A percentile compares a stretch with the other conserved stretches of the same genome.
phyloP scores from a whole-genome alignment of 2,329 filamentous ascomycete genomes.

The Hypoxylon sp. region DNA sequence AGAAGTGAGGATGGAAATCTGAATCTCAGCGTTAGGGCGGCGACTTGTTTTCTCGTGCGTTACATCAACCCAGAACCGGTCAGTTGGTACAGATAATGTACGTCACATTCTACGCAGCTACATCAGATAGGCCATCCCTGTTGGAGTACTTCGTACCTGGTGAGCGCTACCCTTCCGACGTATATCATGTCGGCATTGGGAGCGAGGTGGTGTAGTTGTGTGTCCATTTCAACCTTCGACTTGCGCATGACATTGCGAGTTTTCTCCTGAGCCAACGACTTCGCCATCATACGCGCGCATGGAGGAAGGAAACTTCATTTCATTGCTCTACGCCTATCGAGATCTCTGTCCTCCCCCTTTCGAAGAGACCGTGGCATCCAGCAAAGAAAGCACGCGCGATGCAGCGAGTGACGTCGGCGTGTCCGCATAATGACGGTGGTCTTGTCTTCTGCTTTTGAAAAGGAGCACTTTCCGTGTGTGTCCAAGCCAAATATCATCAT shows the following conservation, averaged over 20 bases:
- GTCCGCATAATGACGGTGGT: conserved; percentile 20
- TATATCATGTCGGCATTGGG: conserved; percentile 11
- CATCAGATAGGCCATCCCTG: background rate
- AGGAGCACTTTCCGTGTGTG: background rate
- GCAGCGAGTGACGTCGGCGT: conserved; percentile 23
- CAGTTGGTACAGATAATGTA: conserved; percentile 15
- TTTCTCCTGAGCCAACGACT: background rate
- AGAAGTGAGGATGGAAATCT: background rate
- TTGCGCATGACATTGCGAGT: background rate
- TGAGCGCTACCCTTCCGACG: conserved; percentile 10
- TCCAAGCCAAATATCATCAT: background rate
- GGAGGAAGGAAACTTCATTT: background rate
- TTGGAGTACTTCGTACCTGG: conserved; percentile 2
- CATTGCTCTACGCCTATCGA: background rate
- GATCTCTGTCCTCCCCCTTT: background rate
- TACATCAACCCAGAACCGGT: conserved; percentile 16
- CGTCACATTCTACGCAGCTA: conserved; percentile 3
- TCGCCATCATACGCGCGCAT: background rate
- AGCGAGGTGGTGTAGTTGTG: background rate
- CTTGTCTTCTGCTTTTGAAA: no score
- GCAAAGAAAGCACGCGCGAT: conserved; percentile 2
- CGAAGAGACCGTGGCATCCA: conserved; percentile 11
- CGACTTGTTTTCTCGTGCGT: conserved; percentile 1
- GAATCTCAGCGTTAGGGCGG: background rate
- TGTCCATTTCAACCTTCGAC: background rate